These are phyloP conservation scores for Boletus pseudo-olivaceus DNA, from an alignment of 768 basidiomycete genomes.

Conservation along the genomic window DNA sequence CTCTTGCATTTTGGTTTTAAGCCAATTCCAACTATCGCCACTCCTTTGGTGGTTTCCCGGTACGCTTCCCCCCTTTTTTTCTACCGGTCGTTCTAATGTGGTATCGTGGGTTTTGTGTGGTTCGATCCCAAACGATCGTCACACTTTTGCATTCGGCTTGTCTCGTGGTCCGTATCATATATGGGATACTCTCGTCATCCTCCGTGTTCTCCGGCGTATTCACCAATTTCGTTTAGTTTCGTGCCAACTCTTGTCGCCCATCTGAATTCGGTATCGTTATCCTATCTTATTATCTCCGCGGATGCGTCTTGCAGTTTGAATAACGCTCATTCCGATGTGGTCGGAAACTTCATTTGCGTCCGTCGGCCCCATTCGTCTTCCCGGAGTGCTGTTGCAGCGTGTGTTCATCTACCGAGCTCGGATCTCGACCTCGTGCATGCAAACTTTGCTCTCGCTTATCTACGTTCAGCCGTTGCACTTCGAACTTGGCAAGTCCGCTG, in stretches of 20 bases:
- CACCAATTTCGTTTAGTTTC: not conserved
- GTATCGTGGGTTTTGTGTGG: constrained; percentile 1
- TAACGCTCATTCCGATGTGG: constrained; percentile 9
- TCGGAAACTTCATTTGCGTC: constrained; percentile 1
- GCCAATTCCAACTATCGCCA: too few species aligned
- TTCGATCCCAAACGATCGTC: not conserved
- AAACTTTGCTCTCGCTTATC: not conserved
- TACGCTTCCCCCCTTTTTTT: too few species aligned
- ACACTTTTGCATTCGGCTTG: not conserved
- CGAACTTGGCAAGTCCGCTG: too few species aligned
- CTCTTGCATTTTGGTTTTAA: too few species aligned
- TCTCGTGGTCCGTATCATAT: constrained; percentile 1
- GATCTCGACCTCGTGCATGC: constrained; percentile 12
- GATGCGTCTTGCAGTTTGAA: not conserved
- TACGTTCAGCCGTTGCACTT: too few species aligned
- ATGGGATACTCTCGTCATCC: not conserved
- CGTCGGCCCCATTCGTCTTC: constrained; percentile 1
- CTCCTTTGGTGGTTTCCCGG: too few species aligned
- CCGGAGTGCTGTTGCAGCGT: constrained; percentile 2
- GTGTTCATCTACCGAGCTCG: not conserved
- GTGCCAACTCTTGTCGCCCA: not conserved
- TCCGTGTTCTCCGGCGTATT: not conserved
- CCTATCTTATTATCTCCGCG: not conserved
- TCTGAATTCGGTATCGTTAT: not conserved
- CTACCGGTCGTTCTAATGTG: too few species aligned